Conservation (phyloP, 208 protist genomes). For the Leishmania aethiopica region DNA sequence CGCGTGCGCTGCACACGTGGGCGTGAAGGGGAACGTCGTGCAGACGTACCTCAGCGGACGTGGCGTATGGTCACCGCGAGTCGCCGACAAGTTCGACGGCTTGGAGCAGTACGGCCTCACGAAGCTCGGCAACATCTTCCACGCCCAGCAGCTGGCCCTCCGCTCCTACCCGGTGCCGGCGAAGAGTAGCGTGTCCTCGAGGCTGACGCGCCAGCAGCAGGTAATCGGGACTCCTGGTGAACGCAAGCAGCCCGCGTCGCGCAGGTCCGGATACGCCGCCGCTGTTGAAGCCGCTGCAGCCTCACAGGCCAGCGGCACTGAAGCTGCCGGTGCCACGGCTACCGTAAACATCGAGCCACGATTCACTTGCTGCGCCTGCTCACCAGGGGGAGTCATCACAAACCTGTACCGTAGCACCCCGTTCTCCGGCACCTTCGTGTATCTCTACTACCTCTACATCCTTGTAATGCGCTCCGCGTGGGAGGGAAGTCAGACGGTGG, state of each 20-base stretch:
- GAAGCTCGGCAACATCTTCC: constrained; percentile 86
- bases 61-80: constrained; percentile 64
- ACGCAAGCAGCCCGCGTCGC: constrained; percentile 1
- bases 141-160: constrained; percentile 78
- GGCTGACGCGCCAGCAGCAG: constrained; percentile 20
- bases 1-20: constrained; percentile 69
- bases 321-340: background rate
- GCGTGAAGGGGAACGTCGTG: constrained; percentile 61
- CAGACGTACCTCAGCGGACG: constrained; percentile 70
- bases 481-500: constrained; percentile 81
- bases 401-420: constrained; percentile 75
- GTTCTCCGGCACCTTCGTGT: constrained; percentile 49
- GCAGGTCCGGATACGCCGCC: constrained; percentile 2
- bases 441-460: constrained; percentile 60
- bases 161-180: constrained; percentile 50
- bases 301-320: background rate
- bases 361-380: constrained; percentile 73
- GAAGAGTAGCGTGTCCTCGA: constrained; percentile 13
- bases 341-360: constrained; percentile 32
- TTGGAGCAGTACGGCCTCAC: constrained; percentile 88
- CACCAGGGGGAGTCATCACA: constrained; percentile 77
- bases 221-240: background rate
- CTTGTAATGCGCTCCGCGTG: constrained; percentile 73
- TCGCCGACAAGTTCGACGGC: constrained; percentile 69
- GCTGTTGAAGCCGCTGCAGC: constrained; percentile 19